These are phyloP conservation scores for Penicillium sp. DNA, from an alignment of 2,329 filamentous ascomycete genomes.

Conservation along the genomic window DNA sequence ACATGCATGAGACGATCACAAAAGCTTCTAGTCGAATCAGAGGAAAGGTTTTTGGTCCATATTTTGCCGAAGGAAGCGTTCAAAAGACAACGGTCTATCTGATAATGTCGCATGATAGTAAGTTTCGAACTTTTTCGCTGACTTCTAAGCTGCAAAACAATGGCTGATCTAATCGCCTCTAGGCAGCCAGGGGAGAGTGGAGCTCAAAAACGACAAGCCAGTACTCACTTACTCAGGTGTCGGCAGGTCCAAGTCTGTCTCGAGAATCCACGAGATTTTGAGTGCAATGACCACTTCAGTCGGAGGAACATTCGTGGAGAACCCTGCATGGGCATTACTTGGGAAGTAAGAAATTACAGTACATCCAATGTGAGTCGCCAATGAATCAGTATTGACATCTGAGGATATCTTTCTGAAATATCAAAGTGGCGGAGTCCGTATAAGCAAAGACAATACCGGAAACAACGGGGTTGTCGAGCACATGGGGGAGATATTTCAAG, in stretches of 20 bases:
- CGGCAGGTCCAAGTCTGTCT: constrained; percentile 17
- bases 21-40: constrained; percentile 1
- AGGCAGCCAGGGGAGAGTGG: constrained; percentile 4
- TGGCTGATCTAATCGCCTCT: no score
- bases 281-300: background rate
- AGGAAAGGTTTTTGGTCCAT: constrained; percentile 64
- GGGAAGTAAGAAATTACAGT: constrained; percentile 34
- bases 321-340: background rate
- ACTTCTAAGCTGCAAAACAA: no score
- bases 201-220: constrained; percentile 7
- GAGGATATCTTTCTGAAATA: background rate
- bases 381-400: background rate
- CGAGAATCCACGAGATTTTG: no score
- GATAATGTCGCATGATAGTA: constrained; percentile 67
- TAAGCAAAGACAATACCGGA: constrained; percentile 64
- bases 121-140: no score
- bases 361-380: background rate
- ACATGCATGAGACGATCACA: background rate
- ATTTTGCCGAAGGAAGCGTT: constrained; percentile 59
- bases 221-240: no score
- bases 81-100: constrained; percentile 67
- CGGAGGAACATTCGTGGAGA: constrained; percentile 8
- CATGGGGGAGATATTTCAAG: constrained; percentile 63
- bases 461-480: constrained; percentile 65
- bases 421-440: constrained; percentile 58